phyloP scores from a whole-genome alignment of 441 rosid genomes.

The Caryocar brasiliense region DNA sequence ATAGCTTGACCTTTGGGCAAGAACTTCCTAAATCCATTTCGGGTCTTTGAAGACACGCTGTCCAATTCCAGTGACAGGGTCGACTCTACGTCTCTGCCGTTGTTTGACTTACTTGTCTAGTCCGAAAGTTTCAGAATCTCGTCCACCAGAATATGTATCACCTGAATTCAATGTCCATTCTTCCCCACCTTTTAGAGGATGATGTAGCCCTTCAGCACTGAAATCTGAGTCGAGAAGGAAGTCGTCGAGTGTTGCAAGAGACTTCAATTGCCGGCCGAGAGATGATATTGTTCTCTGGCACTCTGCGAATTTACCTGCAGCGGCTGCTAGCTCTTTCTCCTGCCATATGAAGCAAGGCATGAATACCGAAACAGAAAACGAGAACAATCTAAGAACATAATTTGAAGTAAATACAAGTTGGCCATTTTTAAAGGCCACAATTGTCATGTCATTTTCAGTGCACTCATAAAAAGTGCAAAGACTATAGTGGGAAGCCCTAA shows the following conservation, averaged over 20 bases:
- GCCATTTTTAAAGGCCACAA: too few relatives aligned
- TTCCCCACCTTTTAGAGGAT: conserved; percentile 2
- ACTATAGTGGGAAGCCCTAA: too few relatives aligned
- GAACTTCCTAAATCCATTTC: conserved; percentile 14
- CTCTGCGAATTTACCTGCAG: conserved; percentile 64
- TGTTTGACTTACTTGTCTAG: background rate
- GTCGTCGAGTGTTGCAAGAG: conserved; percentile 58
- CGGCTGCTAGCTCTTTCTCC: conserved; percentile 64
- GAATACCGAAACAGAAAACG: too few relatives aligned
- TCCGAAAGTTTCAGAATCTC: conserved; percentile 6
- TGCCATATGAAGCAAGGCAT: conserved; percentile 18
- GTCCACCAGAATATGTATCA: conserved; percentile 4
- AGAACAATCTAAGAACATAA: too few relatives aligned
- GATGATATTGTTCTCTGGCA: conserved; percentile 84
- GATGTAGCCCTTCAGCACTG: conserved; percentile 12
- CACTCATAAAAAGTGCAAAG: too few relatives aligned
- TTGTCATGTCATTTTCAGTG: too few relatives aligned
- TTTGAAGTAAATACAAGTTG: too few relatives aligned
- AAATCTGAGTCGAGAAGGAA: conserved; percentile 27
- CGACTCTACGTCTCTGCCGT: background rate
- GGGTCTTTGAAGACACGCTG: conserved; percentile 10
- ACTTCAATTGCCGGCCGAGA: conserved; percentile 48
- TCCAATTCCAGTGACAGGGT: background rate
- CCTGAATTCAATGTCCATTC: conserved; percentile 9
- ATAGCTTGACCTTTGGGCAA: conserved; percentile 14